A percentile compares a stretch with the other conserved stretches of the same genome.
Conservation (phyloP, 2,329 filamentous ascomycete species). For the Arthrobotrys iridis region DNA sequence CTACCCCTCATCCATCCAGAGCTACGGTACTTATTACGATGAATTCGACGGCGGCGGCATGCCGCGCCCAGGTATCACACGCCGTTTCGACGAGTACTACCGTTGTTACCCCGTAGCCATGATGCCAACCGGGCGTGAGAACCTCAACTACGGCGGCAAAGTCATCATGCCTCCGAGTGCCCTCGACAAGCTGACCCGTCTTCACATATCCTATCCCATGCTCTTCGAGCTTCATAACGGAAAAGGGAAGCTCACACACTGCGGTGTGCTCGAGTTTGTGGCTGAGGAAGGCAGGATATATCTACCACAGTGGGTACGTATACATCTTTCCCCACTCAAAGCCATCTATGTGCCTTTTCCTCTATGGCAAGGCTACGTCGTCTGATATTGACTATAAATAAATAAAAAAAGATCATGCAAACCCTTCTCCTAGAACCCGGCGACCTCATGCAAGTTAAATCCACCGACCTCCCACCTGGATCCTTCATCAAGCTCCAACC, state of each 20-base stretch:
- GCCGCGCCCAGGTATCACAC: constrained; percentile 63
- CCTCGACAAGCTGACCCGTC: constrained; percentile 91
- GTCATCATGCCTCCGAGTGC: constrained; percentile 97
- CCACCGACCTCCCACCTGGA: constrained; percentile 88
- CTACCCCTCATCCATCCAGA: constrained; percentile 59
- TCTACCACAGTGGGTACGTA: constrained; percentile 85
- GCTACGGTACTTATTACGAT: constrained; percentile 63
- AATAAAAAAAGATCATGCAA: constrained; percentile 81
- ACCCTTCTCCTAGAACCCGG: constrained; percentile 88
- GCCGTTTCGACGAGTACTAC: constrained; percentile 98
- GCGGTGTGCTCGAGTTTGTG: constrained; percentile 95
- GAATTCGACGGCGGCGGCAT: constrained; percentile 28
- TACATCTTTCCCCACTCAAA: background rate
- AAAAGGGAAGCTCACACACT: constrained; percentile 82
- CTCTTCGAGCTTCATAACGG: constrained; percentile 96
- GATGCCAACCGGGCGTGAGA: constrained; percentile 86
- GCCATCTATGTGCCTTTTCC: background rate
- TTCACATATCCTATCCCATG: constrained; percentile 97
- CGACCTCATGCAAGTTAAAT: constrained; percentile 93
- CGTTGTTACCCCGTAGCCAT: constrained; percentile 95
- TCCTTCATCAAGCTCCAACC: constrained; percentile 96
- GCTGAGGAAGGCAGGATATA: constrained; percentile 97
- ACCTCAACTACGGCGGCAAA: constrained; percentile 96
- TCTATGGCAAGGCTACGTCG: background rate
- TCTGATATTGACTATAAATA: background rate